Evolutionary conservation across 305 asterid genomes (phyloP).

Genomic region (Fraxinus sp.): DNA sequence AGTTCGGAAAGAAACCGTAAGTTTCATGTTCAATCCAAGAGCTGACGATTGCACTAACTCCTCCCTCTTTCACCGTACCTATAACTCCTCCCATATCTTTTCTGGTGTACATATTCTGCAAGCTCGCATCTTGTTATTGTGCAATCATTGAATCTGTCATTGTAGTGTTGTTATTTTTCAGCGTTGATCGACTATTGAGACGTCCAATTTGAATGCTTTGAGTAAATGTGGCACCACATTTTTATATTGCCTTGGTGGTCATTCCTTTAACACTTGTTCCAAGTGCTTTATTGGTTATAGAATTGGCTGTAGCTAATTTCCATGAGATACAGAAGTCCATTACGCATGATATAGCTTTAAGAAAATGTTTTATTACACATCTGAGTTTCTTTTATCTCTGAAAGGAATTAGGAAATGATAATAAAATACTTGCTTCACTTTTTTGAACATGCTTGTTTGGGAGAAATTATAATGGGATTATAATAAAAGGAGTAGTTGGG

Average conservation of each 20-base stretch:
- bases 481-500: background rate
- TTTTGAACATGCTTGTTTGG: background rate
- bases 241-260: background rate
- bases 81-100: background rate
- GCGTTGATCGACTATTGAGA: background rate
- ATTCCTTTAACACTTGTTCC: background rate
- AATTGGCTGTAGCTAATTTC: background rate
- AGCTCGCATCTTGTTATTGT: slow-evolving; percentile 12
- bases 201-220: background rate
- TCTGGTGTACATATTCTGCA: background rate
- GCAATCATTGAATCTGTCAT: background rate
- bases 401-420: background rate
- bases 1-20: slow-evolving; percentile 81
- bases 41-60: slow-evolving; percentile 2
- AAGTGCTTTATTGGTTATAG: background rate
- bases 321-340: background rate
- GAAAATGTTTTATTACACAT: background rate
- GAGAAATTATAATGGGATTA: background rate
- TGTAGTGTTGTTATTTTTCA: background rate
- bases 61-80: slow-evolving; percentile 3
- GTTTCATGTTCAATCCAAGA: slow-evolving; percentile 37
- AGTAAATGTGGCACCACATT: background rate
- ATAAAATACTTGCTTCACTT: background rate
- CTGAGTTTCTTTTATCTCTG: background rate
- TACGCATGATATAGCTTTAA: background rate